Evolutionary conservation across 805 yeast genomes (phyloP), one percentile per base, ranked within the genome.

Genomic region (Myxozyma geophila): DNA sequence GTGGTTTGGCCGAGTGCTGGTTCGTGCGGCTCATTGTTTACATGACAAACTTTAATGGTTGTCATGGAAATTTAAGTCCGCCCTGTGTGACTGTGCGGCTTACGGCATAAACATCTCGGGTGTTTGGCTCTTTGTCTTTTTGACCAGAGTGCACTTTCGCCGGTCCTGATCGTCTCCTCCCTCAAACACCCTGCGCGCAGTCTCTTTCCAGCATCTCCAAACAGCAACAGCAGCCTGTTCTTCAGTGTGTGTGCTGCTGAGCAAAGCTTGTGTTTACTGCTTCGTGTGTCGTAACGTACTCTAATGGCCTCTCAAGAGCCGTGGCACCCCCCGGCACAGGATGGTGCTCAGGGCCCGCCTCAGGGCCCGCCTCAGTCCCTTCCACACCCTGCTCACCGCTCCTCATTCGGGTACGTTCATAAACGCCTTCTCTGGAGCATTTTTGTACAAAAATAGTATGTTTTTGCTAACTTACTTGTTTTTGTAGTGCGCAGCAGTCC

Each of bases 341-440:
- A 63, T 37, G 57, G 57, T 43, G 63, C 58, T 21, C 67, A 60
- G n/a, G 63, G 63, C 43, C 63, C 58, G 50, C 58, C 58, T 21
- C 67, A 60, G n/a, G 63, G 63, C 43, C 63, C 58, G 50, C 58
- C 56, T 37, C 62, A 60, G 55, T 53, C 67, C 28, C 60, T 58
- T 44, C 70, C 67, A 49, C 67, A 65, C 23, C 62, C 66, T 15
- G 61, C 70, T 21, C 71, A 63, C 70, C 69, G 67, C 66, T 64
- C 58, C 58, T 74, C 77, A 21, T 70, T 74, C 40, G 63, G 68
- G 74, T 71, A 65, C 43, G 73, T 67, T 23, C 37, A 17, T 23
- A 6, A 35, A 7, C 40, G 28, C 21, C 35, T 59, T 64, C 41
- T 64, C 23, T 64, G 51, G 59, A 55, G 72, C 66, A 67, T 47